Base-by-base conservation (phyloP, 208 protist genomes). In the Leishmania arabica region DNA sequence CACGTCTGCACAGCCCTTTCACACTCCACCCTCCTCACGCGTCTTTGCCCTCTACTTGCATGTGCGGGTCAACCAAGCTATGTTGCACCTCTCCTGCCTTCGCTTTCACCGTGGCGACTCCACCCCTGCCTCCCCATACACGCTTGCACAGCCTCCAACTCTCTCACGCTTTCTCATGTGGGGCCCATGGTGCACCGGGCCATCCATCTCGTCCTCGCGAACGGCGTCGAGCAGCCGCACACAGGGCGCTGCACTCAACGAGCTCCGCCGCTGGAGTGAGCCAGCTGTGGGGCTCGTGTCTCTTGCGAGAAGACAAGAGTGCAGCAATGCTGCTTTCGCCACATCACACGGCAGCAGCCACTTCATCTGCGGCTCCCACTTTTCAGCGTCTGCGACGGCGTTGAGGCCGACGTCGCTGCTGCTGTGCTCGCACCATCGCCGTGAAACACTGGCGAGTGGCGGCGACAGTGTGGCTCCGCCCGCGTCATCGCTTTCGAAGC, bases 141-240 rank as follows among this genome's bases (percentile, higher is more conserved):
- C 37, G 62, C 49, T 49, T 45, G 21, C 65, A 49, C 70, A 49
- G 51, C 64, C 79, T 19, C 60, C 27, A 27, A 73, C 70, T 56
- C 56, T 53, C 65, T 72, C 72, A 78, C 19, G 58, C 24, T 79
- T 60, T 72, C 60, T 72, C 71, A 37, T 71, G 69, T 34, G 27
- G 21, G 42, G 62, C 42, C 77, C 40, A 53, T 73, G 62, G 62
- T n/a, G 45, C 62, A 62, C 47, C 31, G n/a, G 27, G 6, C 58
- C 77, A 19, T 77, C 51, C 49, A 40, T 77, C 47, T 21, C 73
- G 31, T 45, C 73, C 17, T 37, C 45, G 40, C 69, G 13, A 53
- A 54, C 21, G 69, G 69, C 45, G n/a, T 51, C 69, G 21, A 51
- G 69, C 42, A 73, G 45, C 47, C 42, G 69, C 13, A 11, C 27